Conservation (phyloP, 2,329 filamentous ascomycete species). For the Pseudogymnoascus sp. region DNA sequence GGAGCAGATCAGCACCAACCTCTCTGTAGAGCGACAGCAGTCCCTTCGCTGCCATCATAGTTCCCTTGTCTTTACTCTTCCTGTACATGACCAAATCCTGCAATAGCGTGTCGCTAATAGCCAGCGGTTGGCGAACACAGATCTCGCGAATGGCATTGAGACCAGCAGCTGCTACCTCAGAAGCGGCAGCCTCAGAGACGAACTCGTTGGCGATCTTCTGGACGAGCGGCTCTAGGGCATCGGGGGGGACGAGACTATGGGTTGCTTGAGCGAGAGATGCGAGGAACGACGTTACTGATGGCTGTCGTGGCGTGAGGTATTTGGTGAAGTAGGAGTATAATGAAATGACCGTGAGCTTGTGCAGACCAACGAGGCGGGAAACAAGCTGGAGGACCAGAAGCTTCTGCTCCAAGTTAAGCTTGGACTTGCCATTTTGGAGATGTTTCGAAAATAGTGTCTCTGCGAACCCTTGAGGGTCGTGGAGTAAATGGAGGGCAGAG, state of each 20-base stretch:
- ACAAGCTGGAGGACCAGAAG: conserved; percentile 86
- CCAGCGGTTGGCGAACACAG: conserved; percentile 85
- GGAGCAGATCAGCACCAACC: conserved; percentile 80
- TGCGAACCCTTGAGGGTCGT: conserved; percentile 90
- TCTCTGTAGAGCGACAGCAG: conserved; percentile 86
- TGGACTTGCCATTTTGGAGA: conserved; percentile 77
- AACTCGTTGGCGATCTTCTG: conserved; percentile 98
- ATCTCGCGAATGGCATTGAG: conserved; percentile 94
- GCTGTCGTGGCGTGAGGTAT: conserved; percentile 80
- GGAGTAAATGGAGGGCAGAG: conserved; percentile 85
- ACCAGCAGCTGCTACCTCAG: conserved; percentile 85
- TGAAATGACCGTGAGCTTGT: conserved; percentile 82
- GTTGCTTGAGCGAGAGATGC: conserved; percentile 88
- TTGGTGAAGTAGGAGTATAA: conserved; percentile 97
- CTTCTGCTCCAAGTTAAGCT: conserved; percentile 81
- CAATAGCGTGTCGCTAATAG: conserved; percentile 90
- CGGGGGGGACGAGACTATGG: conserved; percentile 85
- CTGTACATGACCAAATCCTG: conserved; percentile 94
- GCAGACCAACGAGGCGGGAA: conserved; percentile 82
- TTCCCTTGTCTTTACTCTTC: conserved; percentile 96
- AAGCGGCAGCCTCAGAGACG: conserved; percentile 85
- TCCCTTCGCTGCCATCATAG: conserved; percentile 97
- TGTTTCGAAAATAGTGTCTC: conserved; percentile 88
- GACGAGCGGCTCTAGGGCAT: conserved; percentile 82
- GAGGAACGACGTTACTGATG: conserved; percentile 85